Percentiles rank a stretch among this genome's conserved stretches.
Evolutionary conservation across 2,329 filamentous ascomycete species (phyloP).

Genomic region (Pseudocercospora macadamiae): DNA sequence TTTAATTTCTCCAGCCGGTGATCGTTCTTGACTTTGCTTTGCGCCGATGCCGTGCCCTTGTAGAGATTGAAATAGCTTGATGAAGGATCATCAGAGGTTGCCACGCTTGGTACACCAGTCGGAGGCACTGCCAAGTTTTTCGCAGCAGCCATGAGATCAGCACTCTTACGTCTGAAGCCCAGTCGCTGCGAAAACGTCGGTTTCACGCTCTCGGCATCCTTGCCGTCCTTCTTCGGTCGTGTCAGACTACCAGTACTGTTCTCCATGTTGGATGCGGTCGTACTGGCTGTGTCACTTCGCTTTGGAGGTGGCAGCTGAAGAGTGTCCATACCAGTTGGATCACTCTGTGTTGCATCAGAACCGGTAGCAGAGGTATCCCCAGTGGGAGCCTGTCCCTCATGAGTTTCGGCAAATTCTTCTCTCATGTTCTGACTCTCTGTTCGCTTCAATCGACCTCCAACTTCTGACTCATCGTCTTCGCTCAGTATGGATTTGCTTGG

Average conservation of each 20-base stretch:
- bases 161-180: slow-evolving; percentile 57
- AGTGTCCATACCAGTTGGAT: slow-evolving; percentile 14
- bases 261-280: slow-evolving; percentile 20
- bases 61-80: slow-evolving; percentile 88
- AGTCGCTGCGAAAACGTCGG: slow-evolving; percentile 49
- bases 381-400: slow-evolving; percentile 30
- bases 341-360: slow-evolving; percentile 3
- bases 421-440: slow-evolving; percentile 38
- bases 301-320: slow-evolving; percentile 27
- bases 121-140: slow-evolving; percentile 14
- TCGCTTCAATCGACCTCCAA: slow-evolving; percentile 26
- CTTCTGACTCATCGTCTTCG: slow-evolving; percentile 51
- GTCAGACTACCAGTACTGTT: slow-evolving; percentile 8
- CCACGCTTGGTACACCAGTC: background rate
- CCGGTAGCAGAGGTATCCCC: slow-evolving; percentile 10
- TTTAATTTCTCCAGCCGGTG: slow-evolving; percentile 83
- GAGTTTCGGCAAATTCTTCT: slow-evolving; percentile 37
- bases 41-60: slow-evolving; percentile 63
- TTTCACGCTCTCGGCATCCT: slow-evolving; percentile 17
- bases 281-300: slow-evolving; percentile 28
- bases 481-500: slow-evolving; percentile 78
- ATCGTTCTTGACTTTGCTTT: slow-evolving; percentile 77
- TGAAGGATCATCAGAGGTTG: slow-evolving; percentile 46
- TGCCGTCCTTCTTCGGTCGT: slow-evolving; percentile 10
- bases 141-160: slow-evolving; percentile 40